These are phyloP conservation scores for Asclepias syriaca DNA, from an alignment of 257 asterid genomes.

Conservation along the genomic window DNA sequence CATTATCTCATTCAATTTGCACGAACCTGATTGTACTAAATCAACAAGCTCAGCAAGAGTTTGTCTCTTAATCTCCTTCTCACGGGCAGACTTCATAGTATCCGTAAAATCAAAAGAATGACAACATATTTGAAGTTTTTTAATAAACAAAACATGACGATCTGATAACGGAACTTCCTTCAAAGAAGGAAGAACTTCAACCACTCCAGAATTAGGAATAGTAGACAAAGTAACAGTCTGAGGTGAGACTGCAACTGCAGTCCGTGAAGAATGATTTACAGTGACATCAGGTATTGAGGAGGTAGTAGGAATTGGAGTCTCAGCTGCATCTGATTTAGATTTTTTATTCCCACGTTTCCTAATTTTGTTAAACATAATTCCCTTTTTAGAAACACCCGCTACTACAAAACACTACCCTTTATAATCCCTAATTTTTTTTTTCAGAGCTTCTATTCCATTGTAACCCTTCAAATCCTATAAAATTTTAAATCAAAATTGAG, in stretches of 20 bases:
- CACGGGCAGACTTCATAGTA: constrained; percentile 48
- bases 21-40: constrained; percentile 64
- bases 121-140: constrained; percentile 68
- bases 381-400: not conserved
- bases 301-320: constrained; percentile 23
- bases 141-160: constrained; percentile 60
- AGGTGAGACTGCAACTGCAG: constrained; percentile 29
- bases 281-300: constrained; percentile 16
- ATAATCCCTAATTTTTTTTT: not conserved
- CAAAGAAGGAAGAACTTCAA: constrained; percentile 71
- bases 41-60: constrained; percentile 76
- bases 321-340: constrained; percentile 25
- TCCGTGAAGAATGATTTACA: constrained; percentile 26
- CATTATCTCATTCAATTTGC: constrained; percentile 81
- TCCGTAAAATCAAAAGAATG: constrained; percentile 60
- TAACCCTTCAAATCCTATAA: constrained; percentile 12
- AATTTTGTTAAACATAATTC: constrained; percentile 22
- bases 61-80: constrained; percentile 89
- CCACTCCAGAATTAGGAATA: constrained; percentile 44
- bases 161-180: constrained; percentile 68
- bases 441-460: constrained; percentile 5
- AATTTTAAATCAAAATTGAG: not conserved
- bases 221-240: constrained; percentile 43
- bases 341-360: constrained; percentile 24
- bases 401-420: not conserved